A percentile compares a stretch with the other conserved stretches of the same genome.
phyloP scores from a whole-genome alignment of 345 rosid genomes.

The Corchorus capsularis region DNA sequence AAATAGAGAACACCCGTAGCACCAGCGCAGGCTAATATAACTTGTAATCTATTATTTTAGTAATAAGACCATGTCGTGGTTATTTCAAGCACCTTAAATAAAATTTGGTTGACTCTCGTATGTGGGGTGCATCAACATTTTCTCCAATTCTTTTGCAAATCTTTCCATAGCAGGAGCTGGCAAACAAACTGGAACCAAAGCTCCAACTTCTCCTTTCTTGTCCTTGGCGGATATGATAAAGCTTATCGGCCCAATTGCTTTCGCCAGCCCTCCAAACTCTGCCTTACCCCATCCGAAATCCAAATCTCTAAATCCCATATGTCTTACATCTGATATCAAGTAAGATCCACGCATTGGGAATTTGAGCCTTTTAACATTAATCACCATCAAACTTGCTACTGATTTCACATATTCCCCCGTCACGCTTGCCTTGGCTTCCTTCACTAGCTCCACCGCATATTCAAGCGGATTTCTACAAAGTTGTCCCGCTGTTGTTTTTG shows the following conservation, averaged over 20 bases:
- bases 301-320: constrained; percentile 35
- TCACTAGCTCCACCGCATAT: background rate
- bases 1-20: no score
- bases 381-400: no score
- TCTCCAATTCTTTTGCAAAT: constrained; percentile 40
- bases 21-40: no score
- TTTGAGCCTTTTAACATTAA: no score
- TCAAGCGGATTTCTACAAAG: background rate
- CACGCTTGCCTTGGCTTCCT: background rate
- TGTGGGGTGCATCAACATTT: constrained; percentile 14
- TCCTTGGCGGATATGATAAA: constrained; percentile 35
- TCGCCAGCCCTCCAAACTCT: constrained; percentile 48
- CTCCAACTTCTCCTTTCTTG: constrained; percentile 42
- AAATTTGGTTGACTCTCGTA: no score
- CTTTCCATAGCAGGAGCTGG: constrained; percentile 45
- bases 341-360: constrained; percentile 1
- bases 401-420: no score
- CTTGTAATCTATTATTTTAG: no score
- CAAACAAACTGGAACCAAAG: constrained; percentile 48
- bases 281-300: constrained; percentile 64
- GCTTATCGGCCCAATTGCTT: constrained; percentile 18
- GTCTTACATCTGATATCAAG: constrained; percentile 43
- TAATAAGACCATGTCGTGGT: no score
- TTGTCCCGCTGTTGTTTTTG: background rate
- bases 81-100: no score